A percentile compares a stretch with the other conserved stretches of the same genome.
Evolutionary conservation across 106 monocot species (phyloP).

Genomic region (Cymbidium sinense): DNA sequence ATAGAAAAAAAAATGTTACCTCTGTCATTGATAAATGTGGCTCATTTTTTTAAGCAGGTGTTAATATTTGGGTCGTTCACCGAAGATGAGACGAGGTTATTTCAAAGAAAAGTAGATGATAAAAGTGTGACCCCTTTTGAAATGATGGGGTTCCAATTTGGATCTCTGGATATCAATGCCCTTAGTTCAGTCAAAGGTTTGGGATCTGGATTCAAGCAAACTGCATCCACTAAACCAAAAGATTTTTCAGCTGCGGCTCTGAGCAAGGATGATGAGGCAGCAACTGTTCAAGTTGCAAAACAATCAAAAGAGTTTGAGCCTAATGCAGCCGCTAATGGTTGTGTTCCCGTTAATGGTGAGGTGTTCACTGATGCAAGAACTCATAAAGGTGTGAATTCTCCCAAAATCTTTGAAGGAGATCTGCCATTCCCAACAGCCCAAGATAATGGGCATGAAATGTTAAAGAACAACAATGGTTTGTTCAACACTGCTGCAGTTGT

Average conservation of each 20-base stretch:
- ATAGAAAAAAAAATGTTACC: not conserved
- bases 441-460: slow-evolving; percentile 9
- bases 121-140: slow-evolving; percentile 16
- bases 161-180: slow-evolving; percentile 52
- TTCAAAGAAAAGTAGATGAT: slow-evolving; percentile 28
- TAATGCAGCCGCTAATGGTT: not conserved
- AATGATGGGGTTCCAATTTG: slow-evolving; percentile 53
- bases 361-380: not conserved
- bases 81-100: slow-evolving; percentile 57
- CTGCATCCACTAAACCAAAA: not conserved
- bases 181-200: slow-evolving; percentile 24
- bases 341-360: not conserved
- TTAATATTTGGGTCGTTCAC: slow-evolving; percentile 81
- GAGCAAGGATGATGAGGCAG: not conserved
- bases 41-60: slow-evolving; percentile 33
- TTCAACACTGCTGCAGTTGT: slow-evolving; percentile 11
- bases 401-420: not conserved
- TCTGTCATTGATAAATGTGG: not conserved
- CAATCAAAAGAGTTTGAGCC: not conserved
- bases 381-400: not conserved
- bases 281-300: slow-evolving; percentile 1
- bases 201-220: not conserved
- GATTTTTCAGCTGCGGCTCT: not conserved
- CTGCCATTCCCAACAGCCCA: slow-evolving; percentile 3
- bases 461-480: slow-evolving; percentile 9